Base-by-base conservation (phyloP, 2,329 filamentous ascomycete species). In the Apiospora rasikravindrae region DNA sequence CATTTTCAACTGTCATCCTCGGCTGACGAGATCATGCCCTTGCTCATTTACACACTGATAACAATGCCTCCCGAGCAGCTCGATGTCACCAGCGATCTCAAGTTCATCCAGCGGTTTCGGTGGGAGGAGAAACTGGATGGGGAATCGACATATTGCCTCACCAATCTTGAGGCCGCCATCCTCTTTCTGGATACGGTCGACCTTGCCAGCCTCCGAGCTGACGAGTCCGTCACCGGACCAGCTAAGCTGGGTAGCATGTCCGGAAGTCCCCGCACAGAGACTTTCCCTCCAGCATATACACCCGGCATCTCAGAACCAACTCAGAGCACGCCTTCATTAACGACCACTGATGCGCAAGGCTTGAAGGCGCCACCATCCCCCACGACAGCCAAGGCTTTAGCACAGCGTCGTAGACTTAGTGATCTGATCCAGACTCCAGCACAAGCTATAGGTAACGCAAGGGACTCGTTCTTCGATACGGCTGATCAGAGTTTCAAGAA, bases 161-260 rank as follows among this genome's bases (percentile, higher is more conserved):
- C 97, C 53, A 99, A 98, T 76, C 88, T 99, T 1, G 96, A 99
- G 82, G 96, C 96, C 24, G 93, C 96, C 72, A 94, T 98, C 71
- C 95, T 93, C 70, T 99, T 99, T 78, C 85, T 99, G 19, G 94
- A 98, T 78, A 98, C 95, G 0, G 96, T 99, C 40, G 96, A 99
- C 80, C 87, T 99, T 33, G 94, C 95, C 8, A 98, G 93, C 37
- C 85, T 99, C 8, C 90, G 95, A 70, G 92, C 92, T 7, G 94
- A 98, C 75, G 95, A 97, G 80, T 83, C 87, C 24, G 91, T 90
- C 22, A 90, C 92, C 61, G 91, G 93, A 0, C 92, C 92, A 13
- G 82, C 86, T 24, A 95, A 92, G 80, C 75, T 84, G 74, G 76
- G 87, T 13, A 85, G 81, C 74, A 78, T 84, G 29, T 84, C 88